phyloP scores from a whole-genome alignment of 257 asterid genomes.

The Plectranthus barbatus region DNA sequence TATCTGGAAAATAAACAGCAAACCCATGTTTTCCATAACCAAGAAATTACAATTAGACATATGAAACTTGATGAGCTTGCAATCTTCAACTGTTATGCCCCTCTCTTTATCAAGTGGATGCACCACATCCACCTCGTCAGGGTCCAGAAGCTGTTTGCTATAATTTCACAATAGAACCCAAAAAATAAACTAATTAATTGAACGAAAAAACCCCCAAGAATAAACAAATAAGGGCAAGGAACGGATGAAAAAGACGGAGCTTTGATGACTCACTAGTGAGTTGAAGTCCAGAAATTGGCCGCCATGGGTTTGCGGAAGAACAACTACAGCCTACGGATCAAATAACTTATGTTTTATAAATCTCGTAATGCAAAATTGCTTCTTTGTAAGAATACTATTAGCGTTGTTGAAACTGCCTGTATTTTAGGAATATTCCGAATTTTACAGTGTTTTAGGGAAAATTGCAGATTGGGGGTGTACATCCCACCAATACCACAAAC shows the following conservation, averaged over 20 bases:
- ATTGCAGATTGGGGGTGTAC: background rate
- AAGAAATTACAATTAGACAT: slow-evolving; percentile 59
- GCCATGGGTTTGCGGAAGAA: slow-evolving; percentile 44
- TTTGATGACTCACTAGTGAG: slow-evolving; percentile 58
- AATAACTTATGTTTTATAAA: background rate
- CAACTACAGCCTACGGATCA: background rate
- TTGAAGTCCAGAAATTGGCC: slow-evolving; percentile 94
- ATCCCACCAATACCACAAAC: slow-evolving; percentile 13
- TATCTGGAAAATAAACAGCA: background rate
- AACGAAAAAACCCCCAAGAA: background rate
- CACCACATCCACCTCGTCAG: slow-evolving; percentile 74
- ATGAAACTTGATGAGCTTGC: slow-evolving; percentile 81
- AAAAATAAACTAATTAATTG: background rate
- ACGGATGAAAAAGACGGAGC: background rate
- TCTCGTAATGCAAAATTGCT: background rate
- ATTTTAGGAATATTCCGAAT: too few species aligned
- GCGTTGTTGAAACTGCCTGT: too few species aligned
- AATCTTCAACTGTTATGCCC: slow-evolving; percentile 78
- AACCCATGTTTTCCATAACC: too few species aligned
- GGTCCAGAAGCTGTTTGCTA: slow-evolving; percentile 78
- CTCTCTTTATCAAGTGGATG: slow-evolving; percentile 70
- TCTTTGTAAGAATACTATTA: too few species aligned
- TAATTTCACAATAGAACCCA: background rate
- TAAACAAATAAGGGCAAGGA: background rate
- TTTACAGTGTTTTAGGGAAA: too few species aligned